phyloP scores from a whole-genome alignment of 768 basidiomycete genomes.

The Dioszegia aurantiaca region DNA sequence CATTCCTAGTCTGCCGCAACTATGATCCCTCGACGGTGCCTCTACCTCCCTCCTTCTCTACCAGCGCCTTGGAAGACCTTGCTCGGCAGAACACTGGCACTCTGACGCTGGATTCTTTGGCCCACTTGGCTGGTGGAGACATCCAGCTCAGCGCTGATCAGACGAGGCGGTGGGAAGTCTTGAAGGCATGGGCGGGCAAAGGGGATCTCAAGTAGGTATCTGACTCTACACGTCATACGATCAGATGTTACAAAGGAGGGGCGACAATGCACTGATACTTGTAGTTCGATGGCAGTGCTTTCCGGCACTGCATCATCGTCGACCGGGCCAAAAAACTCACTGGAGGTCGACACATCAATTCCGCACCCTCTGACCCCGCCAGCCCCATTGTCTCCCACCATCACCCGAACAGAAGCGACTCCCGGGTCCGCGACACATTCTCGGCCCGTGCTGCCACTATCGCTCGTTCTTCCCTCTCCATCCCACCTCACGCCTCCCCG shows the following conservation, averaged over 20 bases:
- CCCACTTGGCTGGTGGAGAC: constrained; percentile 20
- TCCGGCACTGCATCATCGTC: background rate
- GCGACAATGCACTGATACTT: background rate
- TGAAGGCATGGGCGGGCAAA: constrained; percentile 44
- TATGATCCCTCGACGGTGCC: constrained; percentile 48
- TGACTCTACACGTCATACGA: background rate
- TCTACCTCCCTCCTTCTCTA: constrained; percentile 30
- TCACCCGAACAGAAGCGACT: constrained; percentile 8
- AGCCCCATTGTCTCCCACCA: constrained; percentile 11
- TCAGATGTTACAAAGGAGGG: background rate
- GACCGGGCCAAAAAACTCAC: background rate
- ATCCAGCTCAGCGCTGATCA: background rate
- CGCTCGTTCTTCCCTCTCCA: background rate
- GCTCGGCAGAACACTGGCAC: constrained; percentile 31
- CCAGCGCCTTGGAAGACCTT: constrained; percentile 29
- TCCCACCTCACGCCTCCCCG: constrained; percentile 8
- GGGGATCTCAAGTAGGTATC: constrained; percentile 47
- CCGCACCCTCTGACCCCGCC: constrained; percentile 4
- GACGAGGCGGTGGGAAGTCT: constrained; percentile 36
- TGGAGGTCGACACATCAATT: background rate
- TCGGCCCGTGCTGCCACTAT: background rate
- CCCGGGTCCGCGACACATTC: background rate
- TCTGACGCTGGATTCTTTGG: constrained; percentile 42
- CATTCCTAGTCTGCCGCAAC: constrained; percentile 54
- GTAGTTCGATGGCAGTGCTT: background rate